Percentiles rank a stretch among this genome's conserved stretches.
Conservation (phyloP, 768 basidiomycete genomes). For the Lactarius pseudohatsudake region DNA sequence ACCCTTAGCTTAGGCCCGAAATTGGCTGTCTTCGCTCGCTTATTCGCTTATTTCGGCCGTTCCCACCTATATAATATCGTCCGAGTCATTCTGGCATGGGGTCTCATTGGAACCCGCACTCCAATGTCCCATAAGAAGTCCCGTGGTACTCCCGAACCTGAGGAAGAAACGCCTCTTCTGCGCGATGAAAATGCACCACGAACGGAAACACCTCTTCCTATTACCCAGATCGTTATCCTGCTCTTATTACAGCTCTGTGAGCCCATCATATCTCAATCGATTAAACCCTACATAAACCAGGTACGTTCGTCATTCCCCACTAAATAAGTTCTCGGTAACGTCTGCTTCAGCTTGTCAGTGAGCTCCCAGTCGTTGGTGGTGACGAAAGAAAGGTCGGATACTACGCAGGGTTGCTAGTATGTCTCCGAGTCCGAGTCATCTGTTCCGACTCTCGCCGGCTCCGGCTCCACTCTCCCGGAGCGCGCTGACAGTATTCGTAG, state of each 20-base stretch:
- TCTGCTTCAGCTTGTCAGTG: conserved; percentile 41
- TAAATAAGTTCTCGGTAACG: too few relatives aligned
- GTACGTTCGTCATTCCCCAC: too few relatives aligned
- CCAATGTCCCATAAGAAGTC: not conserved
- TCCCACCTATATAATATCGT: not conserved
- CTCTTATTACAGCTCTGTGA: too few relatives aligned
- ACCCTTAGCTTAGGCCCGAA: too few relatives aligned
- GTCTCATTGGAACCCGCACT: not conserved
- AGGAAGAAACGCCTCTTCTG: not conserved
- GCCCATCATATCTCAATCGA: too few relatives aligned
- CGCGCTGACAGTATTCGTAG: conserved; percentile 30
- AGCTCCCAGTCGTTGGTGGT: conserved; percentile 44
- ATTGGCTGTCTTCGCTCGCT: too few relatives aligned
- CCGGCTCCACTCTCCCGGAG: not conserved
- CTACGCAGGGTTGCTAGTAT: conserved; percentile 49
- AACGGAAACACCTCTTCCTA: not conserved
- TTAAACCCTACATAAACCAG: too few relatives aligned
- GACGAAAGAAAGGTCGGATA: conserved; percentile 48
- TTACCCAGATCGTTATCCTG: conserved; percentile 5
- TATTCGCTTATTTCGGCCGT: too few relatives aligned
- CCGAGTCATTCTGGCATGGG: not conserved
- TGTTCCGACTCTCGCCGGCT: too few relatives aligned
- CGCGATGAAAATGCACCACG: not conserved
- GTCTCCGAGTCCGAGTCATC: too few relatives aligned
- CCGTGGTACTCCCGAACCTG: not conserved